These are phyloP conservation scores for Fusarium armeniacum DNA, from an alignment of 2,329 filamentous ascomycete species.

Conservation along the genomic window DNA sequence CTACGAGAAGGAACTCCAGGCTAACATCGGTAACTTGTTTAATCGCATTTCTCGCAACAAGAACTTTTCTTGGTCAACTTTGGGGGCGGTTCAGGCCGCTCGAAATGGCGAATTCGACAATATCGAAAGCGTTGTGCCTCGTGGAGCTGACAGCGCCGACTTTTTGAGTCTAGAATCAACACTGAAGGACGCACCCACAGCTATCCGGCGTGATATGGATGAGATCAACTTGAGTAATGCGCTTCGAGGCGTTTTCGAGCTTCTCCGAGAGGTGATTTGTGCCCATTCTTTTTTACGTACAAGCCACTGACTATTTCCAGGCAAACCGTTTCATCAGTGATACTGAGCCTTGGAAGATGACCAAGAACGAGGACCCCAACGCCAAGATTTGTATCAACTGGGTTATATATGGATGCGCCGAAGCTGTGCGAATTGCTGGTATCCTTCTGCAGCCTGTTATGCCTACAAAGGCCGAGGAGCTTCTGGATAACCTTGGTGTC, in stretches of 20 bases:
- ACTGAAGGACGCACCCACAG: conserved; percentile 46
- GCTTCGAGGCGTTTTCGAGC: conserved; percentile 73
- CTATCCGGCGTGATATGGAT: conserved; percentile 70
- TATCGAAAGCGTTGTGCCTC: conserved; percentile 1
- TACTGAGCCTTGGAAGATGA: conserved; percentile 76
- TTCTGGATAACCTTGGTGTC: conserved; percentile 86
- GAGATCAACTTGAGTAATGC: conserved; percentile 74
- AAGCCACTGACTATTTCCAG: conserved; percentile 46
- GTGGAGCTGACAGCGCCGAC: background rate
- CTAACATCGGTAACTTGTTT: conserved; percentile 84
- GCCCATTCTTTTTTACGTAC: background rate
- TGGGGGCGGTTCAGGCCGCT: conserved; percentile 64
- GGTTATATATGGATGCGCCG: conserved; percentile 78
- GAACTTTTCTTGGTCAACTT: conserved; percentile 72
- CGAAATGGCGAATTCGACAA: conserved; percentile 47
- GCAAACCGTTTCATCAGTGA: conserved; percentile 67
- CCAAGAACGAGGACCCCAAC: conserved; percentile 55
- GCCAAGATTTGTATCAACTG: conserved; percentile 63
- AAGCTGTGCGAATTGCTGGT: conserved; percentile 82
- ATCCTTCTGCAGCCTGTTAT: conserved; percentile 94
- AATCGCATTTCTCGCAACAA: conserved; percentile 77
- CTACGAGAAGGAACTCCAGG: conserved; percentile 85
- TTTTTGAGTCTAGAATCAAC: conserved; percentile 50
- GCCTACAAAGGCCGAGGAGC: conserved; percentile 77
- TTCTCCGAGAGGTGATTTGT: conserved; percentile 68